phyloP scores from a whole-genome alignment of 352 stramenopile species.

The Paralagenidium karlingii region DNA sequence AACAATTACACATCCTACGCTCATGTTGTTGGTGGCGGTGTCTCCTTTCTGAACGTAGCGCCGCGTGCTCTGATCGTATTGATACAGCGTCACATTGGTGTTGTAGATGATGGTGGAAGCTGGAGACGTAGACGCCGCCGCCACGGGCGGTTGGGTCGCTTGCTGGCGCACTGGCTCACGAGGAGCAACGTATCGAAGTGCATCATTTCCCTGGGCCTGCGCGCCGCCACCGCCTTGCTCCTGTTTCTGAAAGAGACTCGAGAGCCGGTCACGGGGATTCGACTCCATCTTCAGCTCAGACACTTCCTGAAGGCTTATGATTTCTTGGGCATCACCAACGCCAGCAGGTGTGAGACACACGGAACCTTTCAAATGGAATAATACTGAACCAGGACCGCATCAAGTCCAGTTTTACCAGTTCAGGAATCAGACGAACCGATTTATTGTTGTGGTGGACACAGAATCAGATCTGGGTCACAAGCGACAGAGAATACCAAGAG shows the following conservation, averaged over 20 bases:
- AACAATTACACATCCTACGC: slow-evolving; percentile 59
- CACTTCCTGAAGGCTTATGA: too few species aligned
- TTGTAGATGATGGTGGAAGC: slow-evolving; percentile 43
- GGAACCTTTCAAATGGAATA: too few species aligned
- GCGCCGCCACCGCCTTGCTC: slow-evolving; percentile 2
- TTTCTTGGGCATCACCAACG: too few species aligned
- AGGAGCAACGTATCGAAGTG: slow-evolving; percentile 51
- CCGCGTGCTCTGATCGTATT: slow-evolving; percentile 40
- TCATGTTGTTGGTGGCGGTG: slow-evolving; percentile 13
- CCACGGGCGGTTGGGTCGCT: slow-evolving; percentile 6
- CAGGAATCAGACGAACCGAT: too few species aligned
- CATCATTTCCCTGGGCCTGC: slow-evolving; percentile 32
- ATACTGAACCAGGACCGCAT: too few species aligned
- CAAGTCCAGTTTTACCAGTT: too few species aligned
- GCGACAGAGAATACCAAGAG: too few species aligned
- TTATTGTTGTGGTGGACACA: too few species aligned
- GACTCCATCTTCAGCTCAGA: slow-evolving; percentile 6
- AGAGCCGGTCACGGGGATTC: slow-evolving; percentile 36
- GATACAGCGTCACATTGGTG: slow-evolving; percentile 54
- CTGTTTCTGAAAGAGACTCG: slow-evolving; percentile 37
- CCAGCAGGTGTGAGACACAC: too few species aligned
- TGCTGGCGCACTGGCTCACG: slow-evolving; percentile 32
- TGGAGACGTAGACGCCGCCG: slow-evolving; percentile 7
- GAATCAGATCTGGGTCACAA: too few species aligned
- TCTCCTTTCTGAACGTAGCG: slow-evolving; percentile 49